Evolutionary conservation across 140 eudicot species (phyloP), one percentile per base, ranked within the genome.

Genomic region (Senecio squalidus): DNA sequence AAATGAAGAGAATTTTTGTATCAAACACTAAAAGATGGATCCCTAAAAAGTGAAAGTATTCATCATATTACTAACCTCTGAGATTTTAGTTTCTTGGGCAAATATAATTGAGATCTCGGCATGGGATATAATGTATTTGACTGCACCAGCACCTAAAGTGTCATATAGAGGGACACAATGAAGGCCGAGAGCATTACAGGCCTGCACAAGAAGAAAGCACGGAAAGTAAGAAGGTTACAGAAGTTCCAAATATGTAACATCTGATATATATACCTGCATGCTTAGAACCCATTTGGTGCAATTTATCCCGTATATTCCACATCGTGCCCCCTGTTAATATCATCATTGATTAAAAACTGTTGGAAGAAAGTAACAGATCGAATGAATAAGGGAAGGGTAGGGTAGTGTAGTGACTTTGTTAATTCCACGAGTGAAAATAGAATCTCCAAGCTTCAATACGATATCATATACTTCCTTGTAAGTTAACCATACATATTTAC

Each of bases 161-260:
- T 92, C 98, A 51, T 92, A 92, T 26, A 92, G 66, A 64, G 98
- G 98, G 27, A 92, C 96, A 76, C 96, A 92, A 25, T 77, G 77
- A 72, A 88, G 85, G 36, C 94, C 95, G 34, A 69, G 87, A 67
- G 98, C 98, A 73, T 92, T 92, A 76, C 98, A 92, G 6, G 96
- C 96, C 95, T 92, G 84, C 72, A 68, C 2, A 74, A 64, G 44
- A 1, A 43, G 54, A 53, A 45, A 25, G 13, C 9, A 29, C 25
- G 27, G 18, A 58, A 25, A 18, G 9, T 15, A 16, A 4, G 23
- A 22, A 43, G 20, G 5, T 26, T 16, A 40, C 9, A 17, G 30
- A 29, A 6, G 18, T 10, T 17, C 25, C 58, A 26, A 11, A 53
- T 9, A 30, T 7, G 16, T 6, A 60, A 6, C 7, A 28, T n/a